Base-by-base conservation (phyloP, 129 eudicot species). In the Artemisia argyi region DNA sequence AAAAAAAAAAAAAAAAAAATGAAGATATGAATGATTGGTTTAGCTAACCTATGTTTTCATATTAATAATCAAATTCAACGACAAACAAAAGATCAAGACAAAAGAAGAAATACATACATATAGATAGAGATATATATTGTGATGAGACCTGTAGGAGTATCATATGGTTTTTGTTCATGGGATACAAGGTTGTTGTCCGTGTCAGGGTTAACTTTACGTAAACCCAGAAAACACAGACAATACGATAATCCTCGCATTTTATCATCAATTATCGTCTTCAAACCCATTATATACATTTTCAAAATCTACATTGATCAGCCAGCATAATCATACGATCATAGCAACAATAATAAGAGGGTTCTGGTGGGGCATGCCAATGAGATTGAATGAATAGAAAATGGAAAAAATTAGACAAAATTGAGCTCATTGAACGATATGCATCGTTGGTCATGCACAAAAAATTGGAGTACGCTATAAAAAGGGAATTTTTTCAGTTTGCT, bases 41-140 rank as follows among this genome's bases (percentile, higher is more conserved):
- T 7, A 22, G 22, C 11, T 22, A 58, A 54, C 60, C 52, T 52
- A 52, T 16, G 16, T 26, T 18, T 7, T 8, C 12, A 22, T 7
- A 53, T 14, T 4, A 74, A 19, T 53, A 0, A 14, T n/a, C 44
- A 5, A 50, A 68, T 76, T 62, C 2, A 47, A 7, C 52, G 24
- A 19, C 57, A 62, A 9, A 66, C 0, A 15, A 35, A 51, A 10
- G 61, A 32, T 30, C 5, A 63, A 69, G 81, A 77, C 19, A 54
- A 69, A 68, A 76, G 32, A 77, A 77, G 81, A 77, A 77, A 70
- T 46, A 77, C 81, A 69, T 54, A 77, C 81, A 26, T 46, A 77
- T 61, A 70, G 5, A 77, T 24, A 70, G 14, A 77, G 46, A 77
- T 53, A 60, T 68, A 51, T 77, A 77, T 77, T 77, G 71, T 61